Evolutionary conservation across 305 asterid genomes (phyloP).

Genomic region (Lippia alba): DNA sequence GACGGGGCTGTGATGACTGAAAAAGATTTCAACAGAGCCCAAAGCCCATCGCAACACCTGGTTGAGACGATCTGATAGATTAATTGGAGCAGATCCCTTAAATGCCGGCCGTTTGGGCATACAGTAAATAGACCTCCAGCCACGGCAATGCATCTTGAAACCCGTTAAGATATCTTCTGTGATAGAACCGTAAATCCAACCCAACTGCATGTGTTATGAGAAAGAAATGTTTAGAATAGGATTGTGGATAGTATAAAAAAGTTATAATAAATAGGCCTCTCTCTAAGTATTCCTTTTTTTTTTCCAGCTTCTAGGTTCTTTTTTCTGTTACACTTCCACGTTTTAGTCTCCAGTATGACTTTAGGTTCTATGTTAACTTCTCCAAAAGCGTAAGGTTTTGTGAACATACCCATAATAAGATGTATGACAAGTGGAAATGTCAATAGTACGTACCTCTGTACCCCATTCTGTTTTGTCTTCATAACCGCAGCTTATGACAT

Average conservation of each 20-base stretch:
- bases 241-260: not conserved
- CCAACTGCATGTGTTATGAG: slow-evolving; percentile 66
- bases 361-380: too few species aligned
- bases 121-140: slow-evolving; percentile 95
- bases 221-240: slow-evolving; percentile 23
- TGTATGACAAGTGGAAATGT: not conserved
- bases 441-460: slow-evolving; percentile 67
- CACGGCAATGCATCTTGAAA: slow-evolving; percentile 97
- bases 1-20: slow-evolving; percentile 88
- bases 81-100: slow-evolving; percentile 95
- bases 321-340: too few species aligned
- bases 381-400: too few species aligned
- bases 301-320: too few species aligned
- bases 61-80: slow-evolving; percentile 95
- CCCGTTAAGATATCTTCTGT: slow-evolving; percentile 96
- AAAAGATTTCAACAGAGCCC: slow-evolving; percentile 94
- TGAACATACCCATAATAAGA: too few species aligned
- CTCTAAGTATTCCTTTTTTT: too few species aligned
- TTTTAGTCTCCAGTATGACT: too few species aligned
- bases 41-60: slow-evolving; percentile 97
- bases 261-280: not conserved
- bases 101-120: slow-evolving; percentile 90
- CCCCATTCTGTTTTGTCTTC: slow-evolving; percentile 99
- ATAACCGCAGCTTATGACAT: slow-evolving; percentile 94
- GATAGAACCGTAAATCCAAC: slow-evolving; percentile 96